Evolutionary conservation across 306 rosid genomes (phyloP), one percentile per base, ranked within the genome.

Genomic region (Citrullus mucosospermus): DNA sequence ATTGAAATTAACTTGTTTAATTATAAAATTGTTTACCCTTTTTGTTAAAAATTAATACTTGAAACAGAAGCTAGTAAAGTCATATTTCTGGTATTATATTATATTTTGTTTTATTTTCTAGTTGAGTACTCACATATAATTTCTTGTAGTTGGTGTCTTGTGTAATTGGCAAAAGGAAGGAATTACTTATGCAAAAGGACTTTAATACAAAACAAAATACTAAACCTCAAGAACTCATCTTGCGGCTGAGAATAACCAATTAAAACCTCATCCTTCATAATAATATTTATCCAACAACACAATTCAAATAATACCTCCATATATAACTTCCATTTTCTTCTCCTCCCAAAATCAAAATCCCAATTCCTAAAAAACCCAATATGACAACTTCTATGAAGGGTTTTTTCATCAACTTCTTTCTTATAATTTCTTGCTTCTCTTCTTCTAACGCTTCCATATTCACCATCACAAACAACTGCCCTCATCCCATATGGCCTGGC

Each of bases 401-500:
- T 12, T 11, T 13, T 48, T 13, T 4, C 16, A 12, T 0, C 28
- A 25, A 25, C 57, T 15, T 5, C 20, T 53, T 16, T 53, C 57
- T 53, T 53, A 1, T 53, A 6, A 7, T 18, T 70, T 51, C 75
- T 3, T 72, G 84, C 41, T 39, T 80, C 77, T 76, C 83, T 62
- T 72, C 18, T 28, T 77, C 93, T 43, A 44, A 60, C 51, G 85
- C 84, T 6, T 50, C 54, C 80, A 88, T 80, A 22, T 90, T 94
- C 91, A 89, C 87, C 70, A 81, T 94, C 60, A 84, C 87, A 68
- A 92, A 94, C 91, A 88, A 89, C 76, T 94, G 98, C 76, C 88
- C 83, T 0, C 34, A 88, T 32, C 87, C 96, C 2, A 90, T 94
- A 79, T 94, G 98, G 98, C 98, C 98, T 0, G 96, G 96, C 3